Percentiles rank a stretch among this genome's conserved stretches.
Conservation (phyloP, 1,284 basidiomycete species). For the Microbotryum intermedium region DNA sequence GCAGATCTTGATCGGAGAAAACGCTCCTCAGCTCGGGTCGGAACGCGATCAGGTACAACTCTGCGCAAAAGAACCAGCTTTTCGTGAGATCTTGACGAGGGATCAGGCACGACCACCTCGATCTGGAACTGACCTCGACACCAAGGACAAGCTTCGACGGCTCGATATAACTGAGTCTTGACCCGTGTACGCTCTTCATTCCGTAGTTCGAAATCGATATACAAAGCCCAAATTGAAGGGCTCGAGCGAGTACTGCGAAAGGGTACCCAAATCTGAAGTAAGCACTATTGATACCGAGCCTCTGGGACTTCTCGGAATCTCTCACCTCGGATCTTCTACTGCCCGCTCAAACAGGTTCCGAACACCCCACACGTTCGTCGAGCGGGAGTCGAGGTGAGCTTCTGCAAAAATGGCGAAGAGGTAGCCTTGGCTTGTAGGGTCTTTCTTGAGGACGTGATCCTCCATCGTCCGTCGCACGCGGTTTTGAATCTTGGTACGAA, state of each 20-base stretch:
- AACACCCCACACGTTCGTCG: conserved; percentile 27
- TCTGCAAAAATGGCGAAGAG: conserved; percentile 36
- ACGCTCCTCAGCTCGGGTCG: too few relatives aligned
- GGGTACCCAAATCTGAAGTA: neutral
- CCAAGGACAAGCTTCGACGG: conserved; percentile 70
- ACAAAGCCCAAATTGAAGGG: conserved; percentile 64
- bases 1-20: too few relatives aligned
- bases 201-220: conserved; percentile 71
- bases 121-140: conserved; percentile 60
- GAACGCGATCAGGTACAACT: too few relatives aligned
- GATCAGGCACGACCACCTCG: too few relatives aligned
- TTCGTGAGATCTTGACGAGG: too few relatives aligned
- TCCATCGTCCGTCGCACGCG: conserved; percentile 57
- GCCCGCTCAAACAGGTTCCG: conserved; percentile 34
- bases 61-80: too few relatives aligned
- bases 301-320: neutral
- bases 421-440: conserved; percentile 36
- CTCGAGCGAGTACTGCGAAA: conserved; percentile 56
- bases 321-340: conserved; percentile 27
- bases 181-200: conserved; percentile 54
- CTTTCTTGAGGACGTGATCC: conserved; percentile 59
- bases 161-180: conserved; percentile 69
- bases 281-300: neutral
- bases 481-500: conserved; percentile 46
- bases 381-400: conserved; percentile 30